These are phyloP conservation scores for Xylaria polymorpha DNA, from an alignment of 2,329 filamentous ascomycete species.

Conservation along the genomic window DNA sequence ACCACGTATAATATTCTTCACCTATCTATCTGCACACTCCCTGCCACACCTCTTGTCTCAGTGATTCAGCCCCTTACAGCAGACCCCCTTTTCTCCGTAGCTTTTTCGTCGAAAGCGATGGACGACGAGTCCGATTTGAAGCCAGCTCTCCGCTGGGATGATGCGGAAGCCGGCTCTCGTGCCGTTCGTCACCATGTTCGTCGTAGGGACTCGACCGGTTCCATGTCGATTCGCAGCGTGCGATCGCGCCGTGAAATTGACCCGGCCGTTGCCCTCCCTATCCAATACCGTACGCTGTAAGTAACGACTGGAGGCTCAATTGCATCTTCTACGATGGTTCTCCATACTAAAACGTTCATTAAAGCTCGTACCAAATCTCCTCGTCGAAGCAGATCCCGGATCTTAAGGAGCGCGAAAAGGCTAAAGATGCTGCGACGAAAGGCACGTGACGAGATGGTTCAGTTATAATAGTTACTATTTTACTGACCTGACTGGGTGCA, in stretches of 20 bases:
- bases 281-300: constrained; percentile 67
- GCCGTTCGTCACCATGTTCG: constrained; percentile 43
- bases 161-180: constrained; percentile 50
- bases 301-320: constrained; percentile 33
- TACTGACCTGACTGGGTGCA: constrained; percentile 47
- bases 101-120: constrained; percentile 10
- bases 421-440: constrained; percentile 57
- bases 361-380: constrained; percentile 66
- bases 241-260: constrained; percentile 55
- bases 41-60: constrained; percentile 1
- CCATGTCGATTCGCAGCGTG: constrained; percentile 56
- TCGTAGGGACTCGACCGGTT: constrained; percentile 51
- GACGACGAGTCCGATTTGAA: constrained; percentile 46
- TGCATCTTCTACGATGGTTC: not conserved
- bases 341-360: constrained; percentile 32
- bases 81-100: not conserved
- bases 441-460: constrained; percentile 32
- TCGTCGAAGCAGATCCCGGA: constrained; percentile 61
- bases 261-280: constrained; percentile 58
- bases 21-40: not conserved
- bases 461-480: not conserved
- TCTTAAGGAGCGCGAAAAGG: constrained; percentile 53
- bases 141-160: constrained; percentile 52
- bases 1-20: not conserved
- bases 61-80: constrained; percentile 10